A percentile compares a stretch with the other conserved stretches of the same genome.
Evolutionary conservation across 2,329 filamentous ascomycete genomes (phyloP).

Genomic region (Geoglossum cookeanum): DNA sequence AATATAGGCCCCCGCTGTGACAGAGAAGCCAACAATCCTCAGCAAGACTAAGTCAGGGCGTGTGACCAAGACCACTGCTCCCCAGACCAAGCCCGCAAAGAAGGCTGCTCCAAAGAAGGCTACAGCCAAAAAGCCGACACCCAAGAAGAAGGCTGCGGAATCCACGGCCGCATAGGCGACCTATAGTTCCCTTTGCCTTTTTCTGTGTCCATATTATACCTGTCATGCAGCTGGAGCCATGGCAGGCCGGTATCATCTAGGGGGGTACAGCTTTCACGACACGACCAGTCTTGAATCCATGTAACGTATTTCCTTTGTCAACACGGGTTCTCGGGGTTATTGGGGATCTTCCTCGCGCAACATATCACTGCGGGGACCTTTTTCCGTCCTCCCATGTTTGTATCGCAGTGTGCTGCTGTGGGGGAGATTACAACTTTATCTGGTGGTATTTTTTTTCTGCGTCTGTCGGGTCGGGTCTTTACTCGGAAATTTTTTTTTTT

Average conservation of each 20-base stretch:
- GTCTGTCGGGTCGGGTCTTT: not conserved
- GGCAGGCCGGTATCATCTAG: not conserved
- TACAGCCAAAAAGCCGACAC: constrained; percentile 23
- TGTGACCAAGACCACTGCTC: constrained; percentile 49
- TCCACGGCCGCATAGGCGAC: not conserved
- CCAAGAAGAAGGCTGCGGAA: constrained; percentile 24
- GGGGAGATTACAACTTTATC: not conserved
- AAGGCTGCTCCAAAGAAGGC: constrained; percentile 26
- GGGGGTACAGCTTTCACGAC: not conserved
- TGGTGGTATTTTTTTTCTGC: not conserved
- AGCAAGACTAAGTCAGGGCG: constrained; percentile 76
- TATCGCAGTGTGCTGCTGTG: not conserved
- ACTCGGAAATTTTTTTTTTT: not conserved
- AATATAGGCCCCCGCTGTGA: constrained; percentile 41
- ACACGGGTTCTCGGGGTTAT: not conserved
- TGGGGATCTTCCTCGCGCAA: not conserved
- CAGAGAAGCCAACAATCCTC: constrained; percentile 49
- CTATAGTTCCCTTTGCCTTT: not conserved
- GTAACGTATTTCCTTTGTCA: constrained; percentile 3
- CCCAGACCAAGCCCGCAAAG: constrained; percentile 25
- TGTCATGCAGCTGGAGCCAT: not conserved
- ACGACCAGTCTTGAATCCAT: not conserved
- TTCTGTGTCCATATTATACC: not conserved
- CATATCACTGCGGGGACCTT: not conserved
- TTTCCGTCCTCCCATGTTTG: not conserved